Percentiles rank a stretch among this genome's conserved stretches.
Evolutionary conservation across 192 early-diverging fungal genomes (phyloP).

Genomic region (Backusella psychrophila): DNA sequence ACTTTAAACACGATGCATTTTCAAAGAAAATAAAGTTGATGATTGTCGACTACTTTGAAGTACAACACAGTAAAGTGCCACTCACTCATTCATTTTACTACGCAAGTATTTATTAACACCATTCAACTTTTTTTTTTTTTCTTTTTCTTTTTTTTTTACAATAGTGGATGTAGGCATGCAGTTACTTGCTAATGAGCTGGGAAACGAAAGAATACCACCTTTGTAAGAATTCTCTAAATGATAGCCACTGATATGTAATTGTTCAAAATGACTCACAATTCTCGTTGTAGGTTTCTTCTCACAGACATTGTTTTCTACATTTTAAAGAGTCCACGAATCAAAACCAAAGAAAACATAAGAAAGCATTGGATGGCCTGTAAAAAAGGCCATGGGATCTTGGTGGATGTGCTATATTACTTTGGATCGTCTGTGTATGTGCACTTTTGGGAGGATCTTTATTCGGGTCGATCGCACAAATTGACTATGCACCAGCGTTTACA

Average conservation of each 20-base stretch:
- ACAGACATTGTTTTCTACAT: not conserved
- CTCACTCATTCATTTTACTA: not conserved
- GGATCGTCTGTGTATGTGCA: not conserved
- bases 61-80: not conserved
- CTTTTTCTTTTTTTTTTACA: not conserved
- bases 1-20: not conserved
- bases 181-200: slow-evolving; percentile 6
- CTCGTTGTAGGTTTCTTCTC: not conserved
- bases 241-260: not conserved
- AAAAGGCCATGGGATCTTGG: not conserved
- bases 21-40: slow-evolving; percentile 2
- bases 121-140: not conserved
- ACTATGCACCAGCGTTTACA: not conserved
- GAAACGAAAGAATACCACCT: not conserved
- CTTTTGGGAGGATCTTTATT: slow-evolving; percentile 3
- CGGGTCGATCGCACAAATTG: not conserved
- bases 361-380: slow-evolving; percentile 10
- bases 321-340: not conserved
- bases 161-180: slow-evolving; percentile 5
- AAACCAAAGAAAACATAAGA: not conserved
- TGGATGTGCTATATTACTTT: not conserved
- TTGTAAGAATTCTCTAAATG: not conserved
- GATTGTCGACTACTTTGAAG: slow-evolving; percentile 16
- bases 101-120: not conserved
- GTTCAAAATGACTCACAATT: not conserved